These are phyloP conservation scores for Coccomyxa sp. DNA, from an alignment of 139 green algal species.

Conservation along the genomic window DNA sequence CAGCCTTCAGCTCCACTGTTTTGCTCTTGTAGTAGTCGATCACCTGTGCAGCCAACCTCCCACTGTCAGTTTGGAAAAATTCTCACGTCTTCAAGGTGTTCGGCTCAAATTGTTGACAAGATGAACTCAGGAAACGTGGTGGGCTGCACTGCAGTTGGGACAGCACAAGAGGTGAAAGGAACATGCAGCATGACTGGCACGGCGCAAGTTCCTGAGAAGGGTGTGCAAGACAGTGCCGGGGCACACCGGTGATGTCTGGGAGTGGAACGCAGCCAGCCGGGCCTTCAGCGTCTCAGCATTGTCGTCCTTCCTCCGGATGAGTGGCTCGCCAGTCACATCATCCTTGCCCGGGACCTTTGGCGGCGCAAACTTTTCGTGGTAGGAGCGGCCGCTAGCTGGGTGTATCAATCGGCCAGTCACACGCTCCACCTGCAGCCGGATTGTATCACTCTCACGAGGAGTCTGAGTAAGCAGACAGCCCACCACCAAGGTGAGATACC, in stretches of 20 bases:
- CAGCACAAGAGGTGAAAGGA: no score
- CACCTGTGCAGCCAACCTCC: conserved; percentile 32
- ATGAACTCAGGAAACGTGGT: background rate
- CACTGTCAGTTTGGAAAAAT: background rate
- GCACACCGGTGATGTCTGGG: conserved; percentile 81
- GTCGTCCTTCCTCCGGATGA: conserved; percentile 96
- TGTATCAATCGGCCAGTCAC: conserved; percentile 90
- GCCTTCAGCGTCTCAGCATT: conserved; percentile 94
- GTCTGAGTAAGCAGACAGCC: background rate
- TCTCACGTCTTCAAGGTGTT: background rate
- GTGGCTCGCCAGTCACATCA: conserved; percentile 87
- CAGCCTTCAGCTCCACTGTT: conserved; percentile 59
- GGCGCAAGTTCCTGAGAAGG: background rate
- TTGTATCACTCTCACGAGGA: background rate
- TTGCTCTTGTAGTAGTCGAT: conserved; percentile 62
- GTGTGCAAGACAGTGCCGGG: background rate
- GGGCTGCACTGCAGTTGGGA: background rate
- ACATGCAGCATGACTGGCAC: background rate
- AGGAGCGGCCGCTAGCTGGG: conserved; percentile 82
- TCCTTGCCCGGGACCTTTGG: conserved; percentile 73
- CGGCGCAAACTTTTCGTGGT: conserved; percentile 94
- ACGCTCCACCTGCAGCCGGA: conserved; percentile 73
- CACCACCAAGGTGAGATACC: no score
- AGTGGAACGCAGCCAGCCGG: conserved; percentile 85
- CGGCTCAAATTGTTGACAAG: background rate